Base-by-base conservation (phyloP, 768 basidiomycete species). In the Rossbeevera mucosa region DNA sequence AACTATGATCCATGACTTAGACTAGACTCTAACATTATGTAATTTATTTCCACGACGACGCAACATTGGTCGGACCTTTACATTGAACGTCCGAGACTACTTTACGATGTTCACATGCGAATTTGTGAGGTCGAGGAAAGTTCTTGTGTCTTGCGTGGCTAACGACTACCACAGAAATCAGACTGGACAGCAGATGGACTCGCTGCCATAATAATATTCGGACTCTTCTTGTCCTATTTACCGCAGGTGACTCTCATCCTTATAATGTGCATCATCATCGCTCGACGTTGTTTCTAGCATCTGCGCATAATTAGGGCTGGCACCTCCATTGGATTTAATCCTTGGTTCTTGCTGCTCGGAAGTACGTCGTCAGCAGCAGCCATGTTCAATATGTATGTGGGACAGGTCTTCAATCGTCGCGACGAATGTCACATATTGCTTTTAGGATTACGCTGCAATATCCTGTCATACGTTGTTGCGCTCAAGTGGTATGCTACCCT, bases 331-430 rank as follows among this genome's bases (percentile, higher is more conserved):
- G 96, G 96, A 0, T 83, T 98, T 57, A 94, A 89, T 55, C 92
- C 94, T 16, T 86, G 88, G 80, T 98, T 90, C 63, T 73, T 98
- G 29, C 74, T 97, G 6, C 80, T 98, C 0, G 96, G 96, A 7
- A 86, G 85, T 56, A 91, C 88, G 0, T 89, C 88, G 14, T 81
- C 85, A 12, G 86, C 90, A 3, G 84, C 90, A 0, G 88, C 80
- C 0, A 80, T 94, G 80, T 73, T 94, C 45, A 96, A 96, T 66
- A 83, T 95, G 83, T 89, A 59, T 48, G 80, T 52, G 13, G 5
- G 11, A 6, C 21, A 3, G 2, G 5, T 21, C 33, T 28, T 44
- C 6, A 26, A 44, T 24, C 6, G 4, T 16, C 8, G 16, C 25
- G 31, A 22, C 21, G 48, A 3, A 44, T 29, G n/a, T n/a, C 47